Evolutionary conservation across 371 early-diverging fungal genomes (phyloP), one percentile per base, ranked within the genome.

Genomic region (Mortierella sp.): DNA sequence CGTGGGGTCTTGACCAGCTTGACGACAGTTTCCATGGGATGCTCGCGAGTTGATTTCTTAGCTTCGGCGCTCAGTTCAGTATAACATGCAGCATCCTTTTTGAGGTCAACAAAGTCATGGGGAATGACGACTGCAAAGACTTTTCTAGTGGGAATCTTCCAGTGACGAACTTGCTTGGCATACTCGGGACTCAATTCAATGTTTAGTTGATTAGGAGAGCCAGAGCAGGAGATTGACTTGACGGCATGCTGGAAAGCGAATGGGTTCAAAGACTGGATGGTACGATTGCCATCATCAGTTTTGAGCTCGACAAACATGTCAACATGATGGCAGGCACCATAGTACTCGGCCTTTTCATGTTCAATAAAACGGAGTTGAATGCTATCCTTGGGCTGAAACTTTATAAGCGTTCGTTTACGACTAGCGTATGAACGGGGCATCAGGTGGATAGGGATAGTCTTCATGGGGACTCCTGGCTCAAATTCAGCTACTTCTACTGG

Each of bases 251-350:
- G 64, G 73, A 73, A 73, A 35, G 73, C 73, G 32, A 61, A 73
- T 13, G 73, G 73, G 68, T 73, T 73, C 40, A 73, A 42, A 29
- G 73, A 23, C 34, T 73, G 61, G 31, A 73, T 66, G 4, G 67
- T 62, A 9, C 22, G 35, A 28, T 56, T 62, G 32, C 58, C 58
- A 49, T 67, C 63, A 19, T 66, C 73, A 10, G 67, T 49, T 58
- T 67, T 66, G 68, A 73, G 73, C 58, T 67, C 68, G 35, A 73
- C 73, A 42, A 45, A 45, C 62, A 73, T 73, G 34, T 73, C 73
- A 35, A 67, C 73, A 34, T 67, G 73, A 57, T 73, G 73, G 63
- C 68, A 67, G n/a, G 68, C 59, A 5, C 57, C 73, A 37, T 62
- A 58, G 13, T 64, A 49, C 6, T 15, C 45, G 28, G 28, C 23